Conservation (phyloP, 192 early-diverging fungal species). For the Backusella westeae region DNA sequence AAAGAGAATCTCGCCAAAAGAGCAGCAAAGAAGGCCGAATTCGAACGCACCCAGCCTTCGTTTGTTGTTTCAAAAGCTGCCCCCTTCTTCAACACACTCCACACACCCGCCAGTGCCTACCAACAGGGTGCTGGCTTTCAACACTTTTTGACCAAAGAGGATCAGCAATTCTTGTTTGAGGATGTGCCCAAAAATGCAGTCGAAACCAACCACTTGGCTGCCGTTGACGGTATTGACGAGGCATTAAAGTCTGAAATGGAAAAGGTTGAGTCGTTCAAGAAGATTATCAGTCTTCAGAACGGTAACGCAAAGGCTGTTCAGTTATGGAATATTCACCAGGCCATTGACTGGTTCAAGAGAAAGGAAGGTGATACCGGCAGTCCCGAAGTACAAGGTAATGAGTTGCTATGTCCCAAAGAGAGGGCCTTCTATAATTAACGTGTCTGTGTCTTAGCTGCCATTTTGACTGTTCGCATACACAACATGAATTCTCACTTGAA, state of each 20-base stretch:
- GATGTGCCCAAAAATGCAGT: conserved; percentile 39
- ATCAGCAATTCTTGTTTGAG: conserved; percentile 49
- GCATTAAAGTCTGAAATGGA: conserved; percentile 39
- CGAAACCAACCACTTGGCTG: conserved; percentile 21
- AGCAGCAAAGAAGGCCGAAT: conserved; percentile 25
- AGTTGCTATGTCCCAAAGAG: not conserved
- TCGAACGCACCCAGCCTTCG: conserved; percentile 34
- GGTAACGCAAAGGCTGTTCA: conserved; percentile 70
- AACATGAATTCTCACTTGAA: conserved; percentile 80
- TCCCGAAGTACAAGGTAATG: conserved; percentile 86
- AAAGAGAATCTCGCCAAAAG: conserved; percentile 42
- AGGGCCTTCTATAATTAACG: not conserved
- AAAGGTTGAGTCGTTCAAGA: conserved; percentile 64
- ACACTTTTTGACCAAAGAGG: conserved; percentile 47
- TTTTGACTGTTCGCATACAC: conserved; percentile 87
- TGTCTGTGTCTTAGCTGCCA: conserved; percentile 62
- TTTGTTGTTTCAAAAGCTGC: conserved; percentile 29
- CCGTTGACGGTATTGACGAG: conserved; percentile 33
- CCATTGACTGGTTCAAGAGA: conserved; percentile 77
- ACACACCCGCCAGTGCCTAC: conserved; percentile 34
- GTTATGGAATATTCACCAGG: conserved; percentile 72
- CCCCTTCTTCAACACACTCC: conserved; percentile 31
- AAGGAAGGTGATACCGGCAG: conserved; percentile 84
- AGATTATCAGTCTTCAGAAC: conserved; percentile 81
- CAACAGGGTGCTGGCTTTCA: conserved; percentile 35